Conservation (phyloP, 139 green algal species). For the Chlorella vulgaris region DNA sequence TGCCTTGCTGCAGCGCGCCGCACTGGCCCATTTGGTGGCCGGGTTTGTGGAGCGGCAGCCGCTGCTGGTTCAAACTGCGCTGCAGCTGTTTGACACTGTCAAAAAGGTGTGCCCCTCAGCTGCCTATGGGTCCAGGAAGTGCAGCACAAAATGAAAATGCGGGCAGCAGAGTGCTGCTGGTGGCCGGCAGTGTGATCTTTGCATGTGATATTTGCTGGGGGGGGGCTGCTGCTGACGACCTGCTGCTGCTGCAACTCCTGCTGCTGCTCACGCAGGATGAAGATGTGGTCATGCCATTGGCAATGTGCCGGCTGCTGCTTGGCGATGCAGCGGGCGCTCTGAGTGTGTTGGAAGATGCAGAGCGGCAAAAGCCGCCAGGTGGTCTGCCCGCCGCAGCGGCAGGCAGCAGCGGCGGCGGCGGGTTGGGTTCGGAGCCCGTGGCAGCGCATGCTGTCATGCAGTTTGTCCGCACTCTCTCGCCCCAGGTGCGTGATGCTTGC, state of each 20-base stretch:
- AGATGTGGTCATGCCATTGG: constrained; percentile 35
- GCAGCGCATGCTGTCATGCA: constrained; percentile 18
- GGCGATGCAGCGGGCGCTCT: constrained; percentile 37
- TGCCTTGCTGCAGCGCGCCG: constrained; percentile 51
- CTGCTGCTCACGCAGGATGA: neutral
- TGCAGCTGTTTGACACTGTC: constrained; percentile 19
- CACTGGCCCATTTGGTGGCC: constrained; percentile 61
- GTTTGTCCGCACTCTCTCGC: neutral
- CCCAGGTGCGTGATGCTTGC: neutral
- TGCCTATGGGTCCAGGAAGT: neutral
- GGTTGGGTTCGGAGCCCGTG: neutral
- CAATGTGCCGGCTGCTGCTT: constrained; percentile 47
- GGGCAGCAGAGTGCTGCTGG: too few species aligned
- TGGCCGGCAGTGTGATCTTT: too few species aligned
- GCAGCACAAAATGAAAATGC: neutral
- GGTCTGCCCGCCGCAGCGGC: neutral
- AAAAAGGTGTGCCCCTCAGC: neutral
- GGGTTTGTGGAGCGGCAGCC: constrained; percentile 65
- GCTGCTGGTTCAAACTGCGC: constrained; percentile 46
- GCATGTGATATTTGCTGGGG: neutral
- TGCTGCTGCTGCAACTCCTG: neutral
- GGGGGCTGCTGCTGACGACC: neutral
- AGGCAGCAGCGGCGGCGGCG: neutral
- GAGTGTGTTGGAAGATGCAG: constrained; percentile 32
- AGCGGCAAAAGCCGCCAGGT: constrained; percentile 17